Evolutionary conservation across 75 land plant genomes (phyloP).

Genomic region (Selaginella tamariscina): DNA sequence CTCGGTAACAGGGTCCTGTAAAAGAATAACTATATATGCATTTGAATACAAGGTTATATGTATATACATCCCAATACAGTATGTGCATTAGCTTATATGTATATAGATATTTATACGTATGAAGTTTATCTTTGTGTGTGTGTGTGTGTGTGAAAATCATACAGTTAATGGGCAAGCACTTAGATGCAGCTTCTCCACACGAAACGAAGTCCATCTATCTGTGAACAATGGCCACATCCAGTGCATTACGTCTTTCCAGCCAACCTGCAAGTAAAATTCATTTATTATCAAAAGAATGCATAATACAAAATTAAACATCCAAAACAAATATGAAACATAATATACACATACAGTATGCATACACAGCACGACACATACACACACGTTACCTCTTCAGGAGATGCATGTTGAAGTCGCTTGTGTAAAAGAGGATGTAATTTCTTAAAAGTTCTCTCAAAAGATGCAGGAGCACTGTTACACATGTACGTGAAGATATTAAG

Average conservation of each 20-base stretch:
- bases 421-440: conserved; percentile 46
- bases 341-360: not conserved
- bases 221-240: conserved; percentile 99
- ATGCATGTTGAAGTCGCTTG: conserved; percentile 50
- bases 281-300: not conserved
- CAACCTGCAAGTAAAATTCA: conserved; percentile 32
- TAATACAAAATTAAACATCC: not conserved
- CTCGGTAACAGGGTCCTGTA: conserved; percentile 86
- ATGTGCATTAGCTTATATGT: too few species aligned
- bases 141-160: conserved; percentile 1
- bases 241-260: conserved; percentile 83
- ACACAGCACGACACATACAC: not conserved
- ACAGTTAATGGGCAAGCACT: conserved; percentile 73
- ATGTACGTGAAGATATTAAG: not conserved
- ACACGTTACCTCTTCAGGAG: conserved; percentile 33
- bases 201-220: conserved; percentile 74
- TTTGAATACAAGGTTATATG: not conserved
- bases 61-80: too few species aligned
- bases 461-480: conserved; percentile 51
- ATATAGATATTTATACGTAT: too few species aligned
- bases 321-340: not conserved
- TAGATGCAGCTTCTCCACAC: conserved; percentile 42
- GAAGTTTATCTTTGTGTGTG: too few species aligned
- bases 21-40: not conserved
- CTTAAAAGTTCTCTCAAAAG: conserved; percentile 50